Conservation (phyloP, 2,329 filamentous ascomycete species). For the Tolypocladium sp. region DNA sequence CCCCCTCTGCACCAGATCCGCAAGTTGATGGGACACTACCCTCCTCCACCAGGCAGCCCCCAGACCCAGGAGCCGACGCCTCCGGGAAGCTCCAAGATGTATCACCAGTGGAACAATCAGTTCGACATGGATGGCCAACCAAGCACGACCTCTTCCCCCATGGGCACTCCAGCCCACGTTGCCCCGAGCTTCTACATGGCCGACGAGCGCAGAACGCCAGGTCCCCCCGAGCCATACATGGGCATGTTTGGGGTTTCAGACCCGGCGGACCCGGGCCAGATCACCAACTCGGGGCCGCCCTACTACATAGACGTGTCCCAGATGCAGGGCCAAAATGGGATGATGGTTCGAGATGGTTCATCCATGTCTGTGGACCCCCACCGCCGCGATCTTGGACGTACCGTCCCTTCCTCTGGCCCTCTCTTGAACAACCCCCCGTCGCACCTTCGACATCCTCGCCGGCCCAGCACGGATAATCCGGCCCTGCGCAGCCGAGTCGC, state of each 20-base stretch:
- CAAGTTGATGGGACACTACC: slow-evolving; percentile 32
- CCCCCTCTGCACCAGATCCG: slow-evolving; percentile 35
- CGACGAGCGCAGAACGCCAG: slow-evolving; percentile 27
- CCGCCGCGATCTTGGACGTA: slow-evolving; percentile 13
- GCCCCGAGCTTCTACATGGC: slow-evolving; percentile 27
- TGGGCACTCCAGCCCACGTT: slow-evolving; percentile 28
- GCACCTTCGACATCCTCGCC: slow-evolving; percentile 13
- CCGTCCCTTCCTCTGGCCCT: slow-evolving; percentile 5
- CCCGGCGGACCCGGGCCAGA: slow-evolving; percentile 13
- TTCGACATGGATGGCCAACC: slow-evolving; percentile 33
- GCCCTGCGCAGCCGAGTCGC: slow-evolving; percentile 1
- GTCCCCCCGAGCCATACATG: slow-evolving; percentile 26
- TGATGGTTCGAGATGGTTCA: slow-evolving; percentile 13
- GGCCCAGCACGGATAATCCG: slow-evolving; percentile 13
- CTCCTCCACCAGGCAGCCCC: slow-evolving; percentile 22
- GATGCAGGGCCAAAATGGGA: slow-evolving; percentile 15
- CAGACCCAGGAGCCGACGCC: slow-evolving; percentile 37
- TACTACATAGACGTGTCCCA: slow-evolving; percentile 20
- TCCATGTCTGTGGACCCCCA: slow-evolving; percentile 14
- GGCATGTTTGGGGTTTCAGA: slow-evolving; percentile 26
- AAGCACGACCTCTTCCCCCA: slow-evolving; percentile 35
- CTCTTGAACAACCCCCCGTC: slow-evolving; percentile 14
- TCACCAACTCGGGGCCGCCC: slow-evolving; percentile 10
- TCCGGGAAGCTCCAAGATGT: slow-evolving; percentile 37
- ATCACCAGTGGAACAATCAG: slow-evolving; percentile 26